phyloP scores from a whole-genome alignment of 73 alveolate genomes.

The Stentor coeruleus region DNA sequence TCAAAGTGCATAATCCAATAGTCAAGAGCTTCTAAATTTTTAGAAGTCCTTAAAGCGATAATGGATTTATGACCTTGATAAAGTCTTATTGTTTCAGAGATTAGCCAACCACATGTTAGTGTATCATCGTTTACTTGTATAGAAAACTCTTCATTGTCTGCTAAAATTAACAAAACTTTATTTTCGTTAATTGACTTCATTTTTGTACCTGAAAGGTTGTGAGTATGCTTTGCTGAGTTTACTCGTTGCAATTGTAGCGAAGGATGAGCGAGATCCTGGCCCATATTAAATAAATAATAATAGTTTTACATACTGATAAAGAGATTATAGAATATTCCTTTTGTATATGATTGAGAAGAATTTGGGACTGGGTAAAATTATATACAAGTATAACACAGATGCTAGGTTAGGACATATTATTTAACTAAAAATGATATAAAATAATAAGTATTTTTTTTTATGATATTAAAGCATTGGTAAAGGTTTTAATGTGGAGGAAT shows the following conservation, averaged over 20 bases:
- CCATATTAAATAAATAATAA: no score
- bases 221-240: not conserved
- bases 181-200: not conserved
- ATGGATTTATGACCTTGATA: constrained; percentile 28
- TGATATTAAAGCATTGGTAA: no score
- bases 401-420: no score
- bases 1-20: constrained; percentile 46
- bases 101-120: constrained; percentile 56
- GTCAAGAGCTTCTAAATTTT: constrained; percentile 39
- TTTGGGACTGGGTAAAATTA: no score
- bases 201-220: not conserved
- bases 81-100: constrained; percentile 42
- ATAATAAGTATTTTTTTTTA: no score
- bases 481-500: no score
- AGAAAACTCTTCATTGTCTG: not conserved
- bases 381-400: no score
- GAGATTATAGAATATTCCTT: no score
- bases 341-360: no score
- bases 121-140: constrained; percentile 21
- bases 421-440: no score
- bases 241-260: not conserved
- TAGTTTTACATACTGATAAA: no score
- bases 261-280: not conserved
- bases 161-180: no score
- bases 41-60: constrained; percentile 41